Conservation (phyloP, 148 eudicot species). For the Mesembryanthemum crystallinum region DNA sequence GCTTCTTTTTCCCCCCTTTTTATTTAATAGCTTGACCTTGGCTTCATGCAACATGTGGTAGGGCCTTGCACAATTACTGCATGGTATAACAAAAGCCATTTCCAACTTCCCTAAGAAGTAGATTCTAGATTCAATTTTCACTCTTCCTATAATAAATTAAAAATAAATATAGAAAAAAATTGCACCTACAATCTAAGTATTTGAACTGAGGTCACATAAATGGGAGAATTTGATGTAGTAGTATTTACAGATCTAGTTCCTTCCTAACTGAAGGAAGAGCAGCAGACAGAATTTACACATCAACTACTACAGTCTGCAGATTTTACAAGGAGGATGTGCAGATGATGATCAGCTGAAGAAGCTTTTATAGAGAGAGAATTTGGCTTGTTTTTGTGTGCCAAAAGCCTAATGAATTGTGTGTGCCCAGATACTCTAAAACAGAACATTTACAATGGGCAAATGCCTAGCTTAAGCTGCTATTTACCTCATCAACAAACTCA, state of each 20-base stretch:
- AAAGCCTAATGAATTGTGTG: slow-evolving; percentile 1
- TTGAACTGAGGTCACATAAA: slow-evolving; percentile 7
- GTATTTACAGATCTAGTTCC: slow-evolving; percentile 21
- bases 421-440: slow-evolving; percentile 17
- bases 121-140: slow-evolving; percentile 8
- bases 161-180: not conserved
- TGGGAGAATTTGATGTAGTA: slow-evolving; percentile 17
- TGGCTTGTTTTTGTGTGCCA: not conserved
- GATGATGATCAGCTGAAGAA: slow-evolving; percentile 12
- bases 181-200: not conserved
- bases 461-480: not conserved
- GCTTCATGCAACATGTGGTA: not conserved
- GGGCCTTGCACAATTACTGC: not conserved
- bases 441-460: slow-evolving; percentile 20
- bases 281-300: slow-evolving; percentile 23
- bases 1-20: not conserved
- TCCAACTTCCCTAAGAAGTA: not conserved
- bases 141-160: not conserved
- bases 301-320: not conserved
- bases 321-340: slow-evolving; percentile 15
- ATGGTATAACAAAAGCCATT: not conserved
- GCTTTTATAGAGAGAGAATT: not conserved
- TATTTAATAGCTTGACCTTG: not conserved
- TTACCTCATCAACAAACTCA: slow-evolving; percentile 1
- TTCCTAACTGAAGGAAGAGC: slow-evolving; percentile 21